These are phyloP conservation scores for Podospora sp. DNA, from an alignment of 495 filamentous ascomycete species.

Conservation along the genomic window DNA sequence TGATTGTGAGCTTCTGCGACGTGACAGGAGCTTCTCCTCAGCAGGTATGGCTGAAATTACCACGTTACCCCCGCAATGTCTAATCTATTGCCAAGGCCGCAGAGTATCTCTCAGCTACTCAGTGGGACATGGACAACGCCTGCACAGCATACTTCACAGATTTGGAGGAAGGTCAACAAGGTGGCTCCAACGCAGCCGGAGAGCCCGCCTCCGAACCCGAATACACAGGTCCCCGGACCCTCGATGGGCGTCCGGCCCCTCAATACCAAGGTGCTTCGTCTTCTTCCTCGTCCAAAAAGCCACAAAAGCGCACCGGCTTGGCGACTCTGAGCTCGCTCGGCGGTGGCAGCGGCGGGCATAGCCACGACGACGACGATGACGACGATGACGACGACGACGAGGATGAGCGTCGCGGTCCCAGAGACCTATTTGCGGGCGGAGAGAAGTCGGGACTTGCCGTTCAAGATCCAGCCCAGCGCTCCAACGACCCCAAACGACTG, in stretches of 20 bases:
- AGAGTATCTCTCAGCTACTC: conserved; percentile 64
- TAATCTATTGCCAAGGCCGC: conserved; percentile 56
- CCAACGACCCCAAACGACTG: conserved; percentile 63
- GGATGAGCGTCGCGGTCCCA: conserved; percentile 63
- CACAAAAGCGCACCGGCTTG: conserved; percentile 53
- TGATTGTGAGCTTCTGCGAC: conserved; percentile 72
- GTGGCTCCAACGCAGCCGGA: neutral
- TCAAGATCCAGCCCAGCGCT: conserved; percentile 70
- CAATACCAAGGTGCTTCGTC: conserved; percentile 40
- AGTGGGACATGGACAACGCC: conserved; percentile 72
- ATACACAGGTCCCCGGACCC: conserved; percentile 58
- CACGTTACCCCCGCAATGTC: neutral
- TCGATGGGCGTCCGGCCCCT: conserved; percentile 58
- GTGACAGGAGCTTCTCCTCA: conserved; percentile 67
- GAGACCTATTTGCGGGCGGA: conserved; percentile 90
- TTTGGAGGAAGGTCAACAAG: conserved; percentile 59
- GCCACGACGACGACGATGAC: conserved; percentile 59
- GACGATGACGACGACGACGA: conserved; percentile 62
- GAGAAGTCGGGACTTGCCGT: conserved; percentile 97
- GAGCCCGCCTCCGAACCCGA: conserved; percentile 34
- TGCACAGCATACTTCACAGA: conserved; percentile 70
- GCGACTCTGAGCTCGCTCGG: conserved; percentile 61
- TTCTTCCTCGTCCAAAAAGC: conserved; percentile 43
- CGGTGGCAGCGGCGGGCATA: conserved; percentile 35
- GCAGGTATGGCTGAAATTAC: conserved; percentile 56